Conservation (phyloP, 345 rosid species). For the Brassica incana region DNA sequence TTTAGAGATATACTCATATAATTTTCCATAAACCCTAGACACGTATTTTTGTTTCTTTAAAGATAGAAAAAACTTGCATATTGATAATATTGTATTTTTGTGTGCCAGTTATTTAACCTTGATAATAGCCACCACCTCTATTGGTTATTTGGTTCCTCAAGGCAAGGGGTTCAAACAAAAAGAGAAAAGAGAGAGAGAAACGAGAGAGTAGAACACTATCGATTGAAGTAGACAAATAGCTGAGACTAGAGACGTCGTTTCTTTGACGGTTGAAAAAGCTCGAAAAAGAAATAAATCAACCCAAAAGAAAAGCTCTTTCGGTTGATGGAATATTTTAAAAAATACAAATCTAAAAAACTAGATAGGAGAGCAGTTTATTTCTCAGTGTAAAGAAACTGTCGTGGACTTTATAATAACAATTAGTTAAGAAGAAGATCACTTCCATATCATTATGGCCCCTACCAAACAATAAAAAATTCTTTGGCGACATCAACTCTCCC, state of each 20-base stretch:
- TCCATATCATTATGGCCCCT: conserved; percentile 44
- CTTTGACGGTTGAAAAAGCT: conserved; percentile 39
- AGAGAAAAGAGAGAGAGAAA: not conserved
- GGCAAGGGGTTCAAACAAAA: conserved; percentile 4
- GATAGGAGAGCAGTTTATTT: conserved; percentile 25
- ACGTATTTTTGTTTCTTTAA: not conserved
- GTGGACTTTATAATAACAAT: conserved; percentile 18
- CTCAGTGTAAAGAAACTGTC: conserved; percentile 18
- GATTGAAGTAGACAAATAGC: conserved; percentile 14
- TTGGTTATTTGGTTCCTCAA: conserved; percentile 4
- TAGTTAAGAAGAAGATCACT: conserved; percentile 33
- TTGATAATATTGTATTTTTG: not conserved
- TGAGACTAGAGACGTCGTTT: conserved; percentile 35
- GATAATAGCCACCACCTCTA: not conserved
- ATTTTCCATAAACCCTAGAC: not conserved
- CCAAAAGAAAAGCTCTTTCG: conserved; percentile 41
- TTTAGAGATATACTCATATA: not conserved
- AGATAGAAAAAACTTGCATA: not conserved
- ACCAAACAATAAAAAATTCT: conserved; percentile 25
- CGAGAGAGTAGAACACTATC: conserved; percentile 16
- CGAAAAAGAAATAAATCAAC: conserved; percentile 28
- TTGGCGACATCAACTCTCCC: conserved; percentile 27
- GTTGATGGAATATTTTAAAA: conserved; percentile 39
- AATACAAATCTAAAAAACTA: conserved; percentile 5
- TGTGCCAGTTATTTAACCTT: not conserved